Base-by-base conservation (phyloP, 768 basidiomycete species). In the Naganishia antarctica region DNA sequence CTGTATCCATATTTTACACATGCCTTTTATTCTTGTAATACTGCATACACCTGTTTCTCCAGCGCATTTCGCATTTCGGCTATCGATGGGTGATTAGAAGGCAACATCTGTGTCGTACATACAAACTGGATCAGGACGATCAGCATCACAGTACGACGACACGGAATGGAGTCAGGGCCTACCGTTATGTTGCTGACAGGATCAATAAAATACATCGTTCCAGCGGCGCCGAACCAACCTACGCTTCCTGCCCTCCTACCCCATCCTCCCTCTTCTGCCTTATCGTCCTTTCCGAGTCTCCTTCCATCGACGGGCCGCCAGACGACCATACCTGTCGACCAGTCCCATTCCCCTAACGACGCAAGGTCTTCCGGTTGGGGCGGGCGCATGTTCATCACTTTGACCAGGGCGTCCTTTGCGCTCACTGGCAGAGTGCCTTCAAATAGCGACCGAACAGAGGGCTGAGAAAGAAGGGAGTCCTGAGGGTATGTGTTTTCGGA, bases 121-220 rank as follows among this genome's bases (percentile, higher is more conserved):
- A 69, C 70, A n/a, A 47, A 60, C 70, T 70, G 48, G 29, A 21
- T n/a, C 29, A 23, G 21, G 29, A 21, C 46, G 9, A 11, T 8
- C 16, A 28, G 18, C 28, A 31, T 29, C 9, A n/a, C 28, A 7
- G 26, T 16, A n/a, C 11, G 1, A 7, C 25, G n/a, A 18, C 2
- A 41, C 18, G 13, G 9, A 6, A 31, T 18, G 2, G 21, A 16
- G 15, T 18, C 34, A 37, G n/a, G n/a, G 69, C 71, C 66, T 66
- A 70, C 71, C 11, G 73, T 68, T 8, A 74, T 61, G 9, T 65
- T 61, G 21, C 64, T 50, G n/a, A 45, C 48, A 0, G 66, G 66
- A 51, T 74, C 73, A 16, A 74, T 70, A 61, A 68, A 72, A 49
- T 70, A 71, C 46, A 68, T 58, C 6, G 71, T 70, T 11, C 70